Conservation (phyloP, 257 asterid genomes). For the Verbena officinalis region DNA sequence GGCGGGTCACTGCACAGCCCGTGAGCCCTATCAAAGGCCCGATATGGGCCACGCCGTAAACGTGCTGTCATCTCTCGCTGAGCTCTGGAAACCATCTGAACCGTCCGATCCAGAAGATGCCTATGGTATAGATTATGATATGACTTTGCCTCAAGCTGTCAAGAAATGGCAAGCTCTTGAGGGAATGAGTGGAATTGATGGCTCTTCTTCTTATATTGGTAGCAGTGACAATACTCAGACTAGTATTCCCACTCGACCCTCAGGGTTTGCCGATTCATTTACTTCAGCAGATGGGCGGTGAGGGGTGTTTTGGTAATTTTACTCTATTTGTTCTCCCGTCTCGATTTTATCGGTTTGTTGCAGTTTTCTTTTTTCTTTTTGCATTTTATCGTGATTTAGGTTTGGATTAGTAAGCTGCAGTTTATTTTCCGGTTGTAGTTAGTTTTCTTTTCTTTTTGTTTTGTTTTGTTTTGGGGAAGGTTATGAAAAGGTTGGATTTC, state of each 20-base stretch:
- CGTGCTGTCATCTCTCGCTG: conserved; percentile 73
- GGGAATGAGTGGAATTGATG: conserved; percentile 61
- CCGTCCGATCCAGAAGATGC: conserved; percentile 68
- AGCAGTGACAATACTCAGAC: conserved; percentile 73
- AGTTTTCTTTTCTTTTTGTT: neutral
- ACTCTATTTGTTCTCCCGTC: neutral
- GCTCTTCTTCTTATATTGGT: conserved; percentile 48
- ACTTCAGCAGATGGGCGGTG: conserved; percentile 74
- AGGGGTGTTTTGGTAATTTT: conserved; percentile 22
- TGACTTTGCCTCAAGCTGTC: conserved; percentile 79
- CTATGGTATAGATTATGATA: conserved; percentile 73
- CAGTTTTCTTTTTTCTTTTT: too few species aligned
- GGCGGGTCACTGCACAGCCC: conserved; percentile 80
- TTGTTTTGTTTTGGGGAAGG: conserved; percentile 9
- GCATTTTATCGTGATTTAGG: conserved; percentile 30
- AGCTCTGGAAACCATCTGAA: conserved; percentile 85
- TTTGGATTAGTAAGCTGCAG: conserved; percentile 12
- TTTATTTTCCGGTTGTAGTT: conserved; percentile 23
- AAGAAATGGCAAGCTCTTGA: conserved; percentile 92
- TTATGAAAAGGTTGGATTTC: conserved; percentile 25
- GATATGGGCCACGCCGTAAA: conserved; percentile 87
- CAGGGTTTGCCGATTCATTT: conserved; percentile 80
- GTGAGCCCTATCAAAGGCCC: conserved; percentile 84
- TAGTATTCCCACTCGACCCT: conserved; percentile 73
- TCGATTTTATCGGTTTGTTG: neutral